Evolutionary conservation across 805 yeast genomes (phyloP), one percentile per base, ranked within the genome.

Genomic region (Wickerhamiella siamensis): DNA sequence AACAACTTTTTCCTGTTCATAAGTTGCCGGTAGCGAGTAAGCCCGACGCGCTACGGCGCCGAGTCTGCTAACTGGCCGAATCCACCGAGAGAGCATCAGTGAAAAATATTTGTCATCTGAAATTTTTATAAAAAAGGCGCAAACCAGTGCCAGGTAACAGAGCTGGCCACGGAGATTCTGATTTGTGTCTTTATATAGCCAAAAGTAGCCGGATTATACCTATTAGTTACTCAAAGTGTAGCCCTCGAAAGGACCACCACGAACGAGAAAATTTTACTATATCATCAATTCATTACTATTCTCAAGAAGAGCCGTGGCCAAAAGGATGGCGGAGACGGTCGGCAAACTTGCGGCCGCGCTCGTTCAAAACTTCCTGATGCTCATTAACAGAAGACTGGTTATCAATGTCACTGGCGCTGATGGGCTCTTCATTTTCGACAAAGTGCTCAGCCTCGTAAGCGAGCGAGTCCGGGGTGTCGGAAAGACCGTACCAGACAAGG

Each of bases 401-500:
- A 19, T 17, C 6, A 6, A 24, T 24, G 29, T 24, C 29, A 24
- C 12, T 24, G 27, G 19, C 24, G 37, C 12, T 10, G 26, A 8
- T 15, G 5, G 24, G 21, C 19, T 24, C 38, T 9, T 22, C 27
- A 22, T 17, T 21, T 14, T 36, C 31, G 15, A 50, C 37, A 36
- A 47, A 17, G 16, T 36, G 45, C 35, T 41, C 52, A 14, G 51
- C 54, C 16, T 35, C 40, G 21, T 44, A 34, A 29, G 45, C 44
- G 18, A 41, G 51, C 14, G 40, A 47, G n/a, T 19, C 35, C 16
- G 43, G 19, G 14, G 47, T 70, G 51, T 87, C 97, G 55, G 84
- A 70, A 67, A 82, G 62, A 65, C 98, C 98, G 63, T 88, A 91
- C 60, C 77, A 54, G 38, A 80, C 71, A 56, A 91, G 83, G 51